Percentiles rank a stretch among this genome's conserved stretches.
phyloP scores from a whole-genome alignment of 306 rosid genomes.

The Prinsepia uniflora region DNA sequence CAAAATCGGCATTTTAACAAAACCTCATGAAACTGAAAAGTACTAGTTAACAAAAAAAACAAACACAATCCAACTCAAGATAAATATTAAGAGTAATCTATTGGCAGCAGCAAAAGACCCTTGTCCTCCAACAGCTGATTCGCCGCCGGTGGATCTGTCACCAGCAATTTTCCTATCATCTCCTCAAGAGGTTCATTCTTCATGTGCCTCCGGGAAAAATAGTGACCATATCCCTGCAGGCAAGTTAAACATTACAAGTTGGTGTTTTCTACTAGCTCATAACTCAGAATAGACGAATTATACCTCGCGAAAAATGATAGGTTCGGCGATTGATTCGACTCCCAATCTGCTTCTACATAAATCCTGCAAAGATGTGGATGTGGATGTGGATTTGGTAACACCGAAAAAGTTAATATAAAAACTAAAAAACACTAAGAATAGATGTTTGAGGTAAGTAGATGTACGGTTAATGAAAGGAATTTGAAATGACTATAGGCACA shows the following conservation, averaged over 20 bases:
- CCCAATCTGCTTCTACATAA: slow-evolving; percentile 57
- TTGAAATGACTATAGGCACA: no score
- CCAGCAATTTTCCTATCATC: slow-evolving; percentile 77
- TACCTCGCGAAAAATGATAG: slow-evolving; percentile 80
- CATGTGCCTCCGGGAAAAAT: slow-evolving; percentile 47
- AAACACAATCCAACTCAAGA: slow-evolving; percentile 17
- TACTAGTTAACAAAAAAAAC: not conserved
- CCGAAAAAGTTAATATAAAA: no score
- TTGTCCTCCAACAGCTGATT: slow-evolving; percentile 58
- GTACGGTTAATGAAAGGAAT: no score
- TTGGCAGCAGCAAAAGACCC: slow-evolving; percentile 68
- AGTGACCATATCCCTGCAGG: slow-evolving; percentile 83
- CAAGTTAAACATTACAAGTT: not conserved
- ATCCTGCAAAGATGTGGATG: slow-evolving; percentile 42
- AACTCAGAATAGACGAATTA: not conserved
- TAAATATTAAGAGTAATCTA: slow-evolving; percentile 44
- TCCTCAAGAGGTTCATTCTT: slow-evolving; percentile 81
- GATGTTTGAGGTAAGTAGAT: no score
- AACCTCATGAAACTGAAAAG: not conserved
- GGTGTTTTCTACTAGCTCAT: not conserved
- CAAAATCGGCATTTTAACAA: not conserved
- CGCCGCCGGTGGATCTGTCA: slow-evolving; percentile 56
- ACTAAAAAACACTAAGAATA: no score
- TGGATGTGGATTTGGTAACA: no score
- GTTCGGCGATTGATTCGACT: slow-evolving; percentile 51